Percentiles rank a stretch among this genome's conserved stretches.
Evolutionary conservation across 2,329 filamentous ascomycete genomes (phyloP).

Genomic region (Penicillium crustosum): DNA sequence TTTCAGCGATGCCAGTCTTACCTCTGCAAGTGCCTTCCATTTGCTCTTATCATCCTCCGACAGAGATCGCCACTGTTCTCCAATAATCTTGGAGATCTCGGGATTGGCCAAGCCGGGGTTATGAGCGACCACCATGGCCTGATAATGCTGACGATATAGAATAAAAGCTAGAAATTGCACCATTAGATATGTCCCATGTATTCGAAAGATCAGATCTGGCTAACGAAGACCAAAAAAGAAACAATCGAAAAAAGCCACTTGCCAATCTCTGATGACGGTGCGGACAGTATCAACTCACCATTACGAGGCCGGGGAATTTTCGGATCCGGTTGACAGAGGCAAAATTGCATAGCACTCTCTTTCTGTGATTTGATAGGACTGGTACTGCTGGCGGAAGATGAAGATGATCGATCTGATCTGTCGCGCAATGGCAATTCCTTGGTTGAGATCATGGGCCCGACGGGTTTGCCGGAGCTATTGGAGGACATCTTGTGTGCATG

Average conservation of each 20-base stretch:
- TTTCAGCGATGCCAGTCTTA: slow-evolving; percentile 33
- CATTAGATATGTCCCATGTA: slow-evolving; percentile 2
- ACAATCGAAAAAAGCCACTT: slow-evolving; percentile 23
- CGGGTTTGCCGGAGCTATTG: slow-evolving; percentile 17
- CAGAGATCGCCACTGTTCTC: slow-evolving; percentile 83
- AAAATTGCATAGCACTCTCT: slow-evolving; percentile 55
- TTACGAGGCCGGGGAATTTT: slow-evolving; percentile 71
- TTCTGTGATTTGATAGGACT: slow-evolving; percentile 38
- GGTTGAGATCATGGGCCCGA: slow-evolving; percentile 18
- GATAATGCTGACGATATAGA: slow-evolving; percentile 90
- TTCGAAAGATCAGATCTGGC: neutral
- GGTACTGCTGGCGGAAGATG: slow-evolving; percentile 29
- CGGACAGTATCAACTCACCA: slow-evolving; percentile 52
- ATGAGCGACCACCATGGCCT: slow-evolving; percentile 74
- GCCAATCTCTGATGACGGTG: slow-evolving; percentile 21
- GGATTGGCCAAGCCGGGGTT: slow-evolving; percentile 92
- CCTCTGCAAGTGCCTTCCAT: slow-evolving; percentile 88
- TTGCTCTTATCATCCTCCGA: slow-evolving; percentile 70
- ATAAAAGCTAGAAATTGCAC: slow-evolving; percentile 72
- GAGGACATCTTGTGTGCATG: slow-evolving; percentile 2
- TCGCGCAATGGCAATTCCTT: slow-evolving; percentile 28
- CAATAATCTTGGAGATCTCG: slow-evolving; percentile 96
- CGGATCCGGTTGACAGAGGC: slow-evolving; percentile 68
- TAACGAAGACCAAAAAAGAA: slow-evolving; percentile 16
- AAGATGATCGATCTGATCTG: slow-evolving; percentile 32